A percentile compares a stretch with the other conserved stretches of the same genome.
phyloP scores from a whole-genome alignment of 768 basidiomycete genomes.

The Amanita fuliginea region DNA sequence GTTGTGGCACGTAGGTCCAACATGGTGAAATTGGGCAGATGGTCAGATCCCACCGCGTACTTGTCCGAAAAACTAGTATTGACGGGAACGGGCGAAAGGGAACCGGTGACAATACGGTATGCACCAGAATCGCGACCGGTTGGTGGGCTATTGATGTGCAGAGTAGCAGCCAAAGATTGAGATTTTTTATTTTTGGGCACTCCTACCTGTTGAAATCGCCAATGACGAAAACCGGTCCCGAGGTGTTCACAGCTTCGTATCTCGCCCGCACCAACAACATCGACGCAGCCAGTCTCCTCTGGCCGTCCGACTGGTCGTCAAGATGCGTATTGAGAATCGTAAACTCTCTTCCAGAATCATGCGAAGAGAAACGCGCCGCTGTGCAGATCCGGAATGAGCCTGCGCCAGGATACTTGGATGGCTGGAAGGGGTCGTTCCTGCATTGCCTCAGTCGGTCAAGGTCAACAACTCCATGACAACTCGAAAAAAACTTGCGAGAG shows the following conservation, averaged over 20 bases:
- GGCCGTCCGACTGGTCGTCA: slow-evolving; percentile 41
- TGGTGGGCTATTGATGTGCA: slow-evolving; percentile 21
- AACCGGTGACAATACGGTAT: slow-evolving; percentile 39
- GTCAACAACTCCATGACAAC: neutral
- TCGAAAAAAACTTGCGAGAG: slow-evolving; percentile 28
- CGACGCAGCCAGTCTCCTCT: slow-evolving; percentile 40
- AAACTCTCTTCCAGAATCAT: slow-evolving; percentile 17
- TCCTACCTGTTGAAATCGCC: slow-evolving; percentile 42
- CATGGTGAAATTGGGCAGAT: slow-evolving; percentile 27
- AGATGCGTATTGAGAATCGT: slow-evolving; percentile 42
- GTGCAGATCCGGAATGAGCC: slow-evolving; percentile 41
- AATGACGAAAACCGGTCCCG: slow-evolving; percentile 32
- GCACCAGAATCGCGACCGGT: slow-evolving; percentile 35
- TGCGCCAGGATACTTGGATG: slow-evolving; percentile 40
- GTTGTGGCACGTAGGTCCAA: slow-evolving; percentile 31
- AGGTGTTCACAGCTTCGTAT: slow-evolving; percentile 31
- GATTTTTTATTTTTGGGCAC: too few species aligned
- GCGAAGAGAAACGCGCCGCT: slow-evolving; percentile 24
- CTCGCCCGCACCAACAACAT: slow-evolving; percentile 37
- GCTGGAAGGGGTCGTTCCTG: slow-evolving; percentile 35
- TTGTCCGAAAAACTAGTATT: slow-evolving; percentile 30
- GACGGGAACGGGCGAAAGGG: slow-evolving; percentile 25
- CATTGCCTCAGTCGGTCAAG: neutral
- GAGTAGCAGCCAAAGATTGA: too few species aligned
- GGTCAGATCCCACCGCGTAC: slow-evolving; percentile 22